Percentiles rank a stretch among this genome's conserved stretches.
Conservation (phyloP, 495 filamentous ascomycete genomes). For the Neurospora sp. region DNA sequence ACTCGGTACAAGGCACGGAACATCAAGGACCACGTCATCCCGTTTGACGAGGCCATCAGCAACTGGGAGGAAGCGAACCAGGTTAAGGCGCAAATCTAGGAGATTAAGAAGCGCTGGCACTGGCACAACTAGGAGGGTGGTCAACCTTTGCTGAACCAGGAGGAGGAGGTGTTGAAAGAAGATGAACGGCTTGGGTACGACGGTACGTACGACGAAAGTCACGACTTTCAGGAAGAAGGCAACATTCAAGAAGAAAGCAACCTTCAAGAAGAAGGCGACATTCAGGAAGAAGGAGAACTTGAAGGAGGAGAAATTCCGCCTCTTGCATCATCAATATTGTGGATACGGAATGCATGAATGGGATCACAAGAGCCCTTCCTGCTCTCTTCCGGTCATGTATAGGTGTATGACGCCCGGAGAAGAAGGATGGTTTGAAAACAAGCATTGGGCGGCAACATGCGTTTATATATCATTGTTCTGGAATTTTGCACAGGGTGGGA, state of each 20-base stretch:
- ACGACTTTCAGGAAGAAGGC: not conserved
- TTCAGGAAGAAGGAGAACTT: not conserved
- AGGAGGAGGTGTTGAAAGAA: not conserved
- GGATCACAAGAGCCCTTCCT: not conserved
- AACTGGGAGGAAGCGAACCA: conserved; percentile 27
- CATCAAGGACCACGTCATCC: conserved; percentile 18
- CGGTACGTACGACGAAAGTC: not conserved
- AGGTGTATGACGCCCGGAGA: not conserved
- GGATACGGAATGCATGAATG: not conserved
- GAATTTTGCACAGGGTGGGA: not conserved
- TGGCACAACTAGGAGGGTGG: not conserved
- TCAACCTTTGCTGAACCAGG: not conserved
- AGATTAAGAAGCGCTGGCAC: not conserved
- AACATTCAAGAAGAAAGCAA: not conserved
- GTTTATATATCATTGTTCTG: not conserved
- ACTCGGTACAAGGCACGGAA: conserved; percentile 23
- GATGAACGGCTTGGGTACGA: not conserved
- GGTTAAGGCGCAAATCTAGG: conserved; percentile 8
- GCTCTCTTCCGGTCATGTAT: not conserved
- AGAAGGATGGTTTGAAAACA: not conserved
- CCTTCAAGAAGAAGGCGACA: not conserved
- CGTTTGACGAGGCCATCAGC: conserved; percentile 18
- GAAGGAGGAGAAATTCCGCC: not conserved
- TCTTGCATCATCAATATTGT: not conserved
- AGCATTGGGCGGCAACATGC: not conserved